Percentiles rank a stretch among this genome's conserved stretches.
These are phyloP conservation scores for Metschnikowia bowlesiae DNA, from an alignment of 805 yeast genomes.

Conservation along the genomic window DNA sequence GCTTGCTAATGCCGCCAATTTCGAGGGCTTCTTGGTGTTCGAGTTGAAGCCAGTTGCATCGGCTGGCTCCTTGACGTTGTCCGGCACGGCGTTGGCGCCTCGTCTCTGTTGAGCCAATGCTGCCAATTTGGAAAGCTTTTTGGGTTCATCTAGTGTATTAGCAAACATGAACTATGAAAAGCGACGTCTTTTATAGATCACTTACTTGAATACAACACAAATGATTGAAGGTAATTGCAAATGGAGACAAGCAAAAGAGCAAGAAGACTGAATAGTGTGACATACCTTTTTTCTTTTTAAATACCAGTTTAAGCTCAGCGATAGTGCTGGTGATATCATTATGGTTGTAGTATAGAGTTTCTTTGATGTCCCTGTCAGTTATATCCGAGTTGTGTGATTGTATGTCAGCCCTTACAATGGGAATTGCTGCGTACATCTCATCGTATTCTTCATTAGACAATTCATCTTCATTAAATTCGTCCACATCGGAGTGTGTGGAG, in stretches of 20 bases:
- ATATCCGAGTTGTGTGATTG: conserved; percentile 40
- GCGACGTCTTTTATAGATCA: conserved; percentile 3
- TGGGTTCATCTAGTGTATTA: conserved; percentile 15
- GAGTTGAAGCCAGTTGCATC: neutral
- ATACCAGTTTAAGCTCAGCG: conserved; percentile 39
- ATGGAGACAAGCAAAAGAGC: neutral
- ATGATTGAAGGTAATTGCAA: conserved; percentile 2
- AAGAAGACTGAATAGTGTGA: conserved; percentile 11
- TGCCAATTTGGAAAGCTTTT: conserved; percentile 17
- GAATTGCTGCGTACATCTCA: conserved; percentile 40
- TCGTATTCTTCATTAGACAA: conserved; percentile 40
- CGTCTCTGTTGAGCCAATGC: conserved; percentile 2
- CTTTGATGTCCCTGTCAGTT: conserved; percentile 50
- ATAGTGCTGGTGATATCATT: conserved; percentile 50
- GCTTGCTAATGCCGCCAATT: conserved; percentile 2
- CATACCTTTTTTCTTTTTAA: conserved; percentile 43
- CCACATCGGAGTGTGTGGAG: conserved; percentile 24
- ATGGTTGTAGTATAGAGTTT: conserved; percentile 56
- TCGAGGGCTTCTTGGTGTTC: neutral
- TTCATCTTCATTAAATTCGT: conserved; percentile 35
- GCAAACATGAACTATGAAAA: conserved; percentile 14
- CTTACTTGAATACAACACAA: conserved; percentile 4
- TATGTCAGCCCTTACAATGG: conserved; percentile 36
- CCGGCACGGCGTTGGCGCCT: conserved; percentile 3
- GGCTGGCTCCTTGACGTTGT: neutral